Evolutionary conservation across 345 rosid genomes (phyloP), one percentile per base, ranked within the genome.

Genomic region (Citrus mangshanensis): DNA sequence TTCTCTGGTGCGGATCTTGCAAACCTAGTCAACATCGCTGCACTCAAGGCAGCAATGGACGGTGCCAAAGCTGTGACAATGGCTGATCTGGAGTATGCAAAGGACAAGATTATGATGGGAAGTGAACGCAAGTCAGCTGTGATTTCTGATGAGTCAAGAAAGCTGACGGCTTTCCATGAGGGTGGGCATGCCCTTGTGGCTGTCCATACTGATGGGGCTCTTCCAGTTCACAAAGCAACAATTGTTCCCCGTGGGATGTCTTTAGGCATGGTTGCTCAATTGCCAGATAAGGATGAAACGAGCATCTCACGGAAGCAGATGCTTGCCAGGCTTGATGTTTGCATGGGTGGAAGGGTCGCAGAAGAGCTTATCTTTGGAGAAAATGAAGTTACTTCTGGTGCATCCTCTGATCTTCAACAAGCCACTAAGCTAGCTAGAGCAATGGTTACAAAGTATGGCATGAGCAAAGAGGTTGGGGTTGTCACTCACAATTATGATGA

Each of bases 121-220:
- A 96, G 98, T 69, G 99, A 96, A 80, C 84, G 99, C 68, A 96
- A 96, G 80, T 96, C 98, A 1, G 97, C 97, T 40, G 98, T 94
- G 74, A 93, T 93, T 34, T 94, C 99, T 5, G 91, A 91, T 0
- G 97, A 93, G 84, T 88, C 96, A 24, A 78, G 95, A 25, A 90
- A 73, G 79, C 77, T 87, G 35, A 97, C 98, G 10, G 98, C 99
- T 70, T 97, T 89, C 84, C 99, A 97, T 68, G 99, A 97, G 90
- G 95, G 93, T 65, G 99, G 98, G 13, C 99, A 96, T 87, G 99
- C 99, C 59, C 93, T 96, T 69, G 98, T 96, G 40, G 98, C 99
- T 38, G 81, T 93, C 71, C 91, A 93, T 84, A 91, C 98, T 40
- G 98, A 93, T 2, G 98, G 97, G 16, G 98, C 98, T 68, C 92